Base-by-base conservation (phyloP, 148 eudicot species). In the Pouteria glomerata region DNA sequence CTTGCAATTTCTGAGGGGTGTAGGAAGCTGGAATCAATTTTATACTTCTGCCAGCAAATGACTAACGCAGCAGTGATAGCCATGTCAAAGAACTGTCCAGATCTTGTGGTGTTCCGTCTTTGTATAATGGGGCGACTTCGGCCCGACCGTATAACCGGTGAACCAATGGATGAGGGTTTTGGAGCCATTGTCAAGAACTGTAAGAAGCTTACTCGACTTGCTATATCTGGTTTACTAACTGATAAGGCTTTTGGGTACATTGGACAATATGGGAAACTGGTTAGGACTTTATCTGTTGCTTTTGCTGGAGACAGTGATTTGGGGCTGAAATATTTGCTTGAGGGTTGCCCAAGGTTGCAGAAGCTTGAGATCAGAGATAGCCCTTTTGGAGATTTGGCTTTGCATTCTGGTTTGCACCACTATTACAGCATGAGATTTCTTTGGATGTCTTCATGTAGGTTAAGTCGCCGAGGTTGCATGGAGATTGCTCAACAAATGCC, bases 171-270 rank as follows among this genome's bases (percentile, higher is more conserved):
- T 51, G 92, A 85, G 79, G 97, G 97, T 39, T 91, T 91, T 77
- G 97, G 97, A 33, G 94, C 97, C 79, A 91, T 91, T 73, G 97
- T 91, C 70, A 84, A 84, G 87, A 91, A 91, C 73, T 91, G 97
- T 73, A 89, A 85, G 83, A 91, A 89, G 67, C 94, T 91, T 37
- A 91, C 97, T 4, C 85, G 94, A 35, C 85, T 91, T 19, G 94
- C 97, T 4, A 82, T 87, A 30, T 91, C 94, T 50, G 97, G 97
- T 41, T 65, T 91, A 66, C 70, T 91, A 59, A 91, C 97, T 6
- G 97, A 91, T 51, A 74, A 51, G 71, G 97, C 87, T 24, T 91
- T 91, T 60, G 74, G 68, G 57, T 89, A 87, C 73, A 89, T 91
- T 51, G 97, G 97, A 35, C 75, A 75, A 56, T 81, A 89, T 35